These are phyloP conservation scores for Gyromitra esculenta DNA, from an alignment of 2,329 filamentous ascomycete species.

Conservation along the genomic window DNA sequence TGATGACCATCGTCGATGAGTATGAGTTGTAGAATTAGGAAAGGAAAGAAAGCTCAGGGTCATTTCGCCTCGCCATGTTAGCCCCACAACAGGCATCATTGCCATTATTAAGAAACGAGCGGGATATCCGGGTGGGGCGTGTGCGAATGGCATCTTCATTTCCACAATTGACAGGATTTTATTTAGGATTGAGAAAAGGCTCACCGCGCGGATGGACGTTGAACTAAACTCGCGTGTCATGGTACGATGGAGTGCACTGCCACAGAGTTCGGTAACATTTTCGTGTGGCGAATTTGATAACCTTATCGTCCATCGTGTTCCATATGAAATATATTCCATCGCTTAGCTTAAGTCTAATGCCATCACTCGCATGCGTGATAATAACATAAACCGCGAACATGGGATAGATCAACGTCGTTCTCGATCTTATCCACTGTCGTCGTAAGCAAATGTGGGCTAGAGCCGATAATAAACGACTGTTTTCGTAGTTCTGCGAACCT, in stretches of 20 bases:
- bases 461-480: constrained; percentile 2
- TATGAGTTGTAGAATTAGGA: background rate
- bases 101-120: background rate
- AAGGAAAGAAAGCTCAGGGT: background rate
- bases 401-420: background rate
- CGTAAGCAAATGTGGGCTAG: constrained; percentile 28
- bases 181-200: background rate
- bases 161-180: background rate
- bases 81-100: background rate
- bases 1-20: background rate
- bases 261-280: constrained; percentile 31
- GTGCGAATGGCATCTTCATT: background rate
- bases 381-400: background rate
- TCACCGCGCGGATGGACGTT: constrained; percentile 15
- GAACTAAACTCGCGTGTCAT: constrained; percentile 18
- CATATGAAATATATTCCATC: constrained; percentile 29
- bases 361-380: constrained; percentile 2
- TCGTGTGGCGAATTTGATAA: constrained; percentile 31
- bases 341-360: constrained; percentile 32
- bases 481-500: constrained; percentile 3
- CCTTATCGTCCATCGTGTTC: constrained; percentile 32
- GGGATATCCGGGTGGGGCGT: background rate
- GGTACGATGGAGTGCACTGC: constrained; percentile 24
- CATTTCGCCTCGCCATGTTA: background rate
- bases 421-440: constrained; percentile 18